Evolutionary conservation across 805 yeast genomes (phyloP).

Genomic region (Zygotorulaspora florentina): DNA sequence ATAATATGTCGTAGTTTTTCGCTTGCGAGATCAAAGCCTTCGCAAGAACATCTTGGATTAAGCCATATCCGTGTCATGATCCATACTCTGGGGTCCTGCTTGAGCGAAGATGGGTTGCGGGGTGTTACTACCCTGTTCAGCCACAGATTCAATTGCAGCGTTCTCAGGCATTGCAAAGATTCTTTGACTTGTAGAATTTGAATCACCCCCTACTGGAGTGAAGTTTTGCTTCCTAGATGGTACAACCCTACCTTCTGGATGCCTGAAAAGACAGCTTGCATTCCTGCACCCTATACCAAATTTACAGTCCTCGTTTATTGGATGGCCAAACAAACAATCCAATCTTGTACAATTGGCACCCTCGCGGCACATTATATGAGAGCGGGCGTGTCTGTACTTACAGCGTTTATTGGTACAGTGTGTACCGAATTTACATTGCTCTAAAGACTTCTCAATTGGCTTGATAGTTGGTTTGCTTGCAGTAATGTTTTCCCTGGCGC

Average conservation of each 20-base stretch:
- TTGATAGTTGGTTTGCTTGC: conserved; percentile 11
- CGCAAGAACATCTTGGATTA: conserved; percentile 3
- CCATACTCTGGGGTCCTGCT: conserved; percentile 9
- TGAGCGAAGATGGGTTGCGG: conserved; percentile 23
- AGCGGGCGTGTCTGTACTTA: conserved; percentile 78
- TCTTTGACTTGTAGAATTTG: conserved; percentile 48
- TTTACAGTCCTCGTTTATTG: conserved; percentile 72
- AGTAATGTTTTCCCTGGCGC: conserved; percentile 13
- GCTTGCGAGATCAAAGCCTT: too few species aligned
- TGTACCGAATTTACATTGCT: conserved; percentile 76
- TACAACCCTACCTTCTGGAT: conserved; percentile 69
- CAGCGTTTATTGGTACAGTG: conserved; percentile 76
- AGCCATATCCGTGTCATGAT: conserved; percentile 29
- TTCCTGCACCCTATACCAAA: conserved; percentile 75
- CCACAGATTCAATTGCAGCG: conserved; percentile 66
- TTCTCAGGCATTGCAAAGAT: conserved; percentile 75
- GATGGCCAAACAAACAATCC: conserved; percentile 82
- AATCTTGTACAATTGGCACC: conserved; percentile 73
- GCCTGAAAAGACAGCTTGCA: conserved; percentile 65
- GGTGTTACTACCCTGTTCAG: conserved; percentile 39
- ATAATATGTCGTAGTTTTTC: background rate
- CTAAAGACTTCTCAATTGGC: conserved; percentile 52
- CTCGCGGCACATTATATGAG: conserved; percentile 71
- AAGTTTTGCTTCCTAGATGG: conserved; percentile 32
- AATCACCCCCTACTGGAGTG: conserved; percentile 12